Evolutionary conservation across 768 basidiomycete species (phyloP).

Genomic region (Calocybe indica): DNA sequence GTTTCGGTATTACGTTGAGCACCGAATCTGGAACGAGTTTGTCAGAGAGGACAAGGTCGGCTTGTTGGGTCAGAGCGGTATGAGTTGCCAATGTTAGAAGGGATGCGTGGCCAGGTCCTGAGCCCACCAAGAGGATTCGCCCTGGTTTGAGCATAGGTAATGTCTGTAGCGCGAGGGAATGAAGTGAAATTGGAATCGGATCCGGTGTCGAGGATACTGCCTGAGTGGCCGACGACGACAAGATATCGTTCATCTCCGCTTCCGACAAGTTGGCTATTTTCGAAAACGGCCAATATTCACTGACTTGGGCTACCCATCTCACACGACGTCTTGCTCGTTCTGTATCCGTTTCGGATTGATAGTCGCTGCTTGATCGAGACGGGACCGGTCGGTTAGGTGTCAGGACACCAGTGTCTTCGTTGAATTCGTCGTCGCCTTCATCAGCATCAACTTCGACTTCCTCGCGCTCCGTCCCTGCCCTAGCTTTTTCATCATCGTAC

Average conservation of each 20-base stretch:
- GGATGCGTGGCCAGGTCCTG: conserved; percentile 92
- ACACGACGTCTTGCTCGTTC: conserved; percentile 63
- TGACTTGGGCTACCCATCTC: conserved; percentile 93
- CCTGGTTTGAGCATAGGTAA: conserved; percentile 33
- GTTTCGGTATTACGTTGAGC: conserved; percentile 73
- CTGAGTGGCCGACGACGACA: conserved; percentile 33
- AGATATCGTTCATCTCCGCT: conserved; percentile 59
- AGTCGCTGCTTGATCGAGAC: conserved; percentile 23
- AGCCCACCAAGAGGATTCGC: conserved; percentile 86
- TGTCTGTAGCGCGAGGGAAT: conserved; percentile 25
- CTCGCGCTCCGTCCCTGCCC: conserved; percentile 12
- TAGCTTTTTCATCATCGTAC: conserved; percentile 27
- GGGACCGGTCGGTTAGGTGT: conserved; percentile 73
- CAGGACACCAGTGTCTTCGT: conserved; percentile 45
- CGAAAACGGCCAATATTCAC: conserved; percentile 91
- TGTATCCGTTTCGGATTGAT: conserved; percentile 23
- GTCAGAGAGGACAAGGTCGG: conserved; percentile 89
- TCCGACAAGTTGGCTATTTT: conserved; percentile 65
- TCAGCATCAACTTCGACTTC: conserved; percentile 12
- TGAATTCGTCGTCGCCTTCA: conserved; percentile 33
- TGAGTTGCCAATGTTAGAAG: conserved; percentile 88
- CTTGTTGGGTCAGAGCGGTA: conserved; percentile 67
- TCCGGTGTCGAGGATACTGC: conserved; percentile 6
- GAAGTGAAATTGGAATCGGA: conserved; percentile 16
- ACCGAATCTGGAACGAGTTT: conserved; percentile 92